These are phyloP conservation scores for Chimonanthus praecox DNA, from an alignment of 164 flowering plant genomes.

Conservation along the genomic window DNA sequence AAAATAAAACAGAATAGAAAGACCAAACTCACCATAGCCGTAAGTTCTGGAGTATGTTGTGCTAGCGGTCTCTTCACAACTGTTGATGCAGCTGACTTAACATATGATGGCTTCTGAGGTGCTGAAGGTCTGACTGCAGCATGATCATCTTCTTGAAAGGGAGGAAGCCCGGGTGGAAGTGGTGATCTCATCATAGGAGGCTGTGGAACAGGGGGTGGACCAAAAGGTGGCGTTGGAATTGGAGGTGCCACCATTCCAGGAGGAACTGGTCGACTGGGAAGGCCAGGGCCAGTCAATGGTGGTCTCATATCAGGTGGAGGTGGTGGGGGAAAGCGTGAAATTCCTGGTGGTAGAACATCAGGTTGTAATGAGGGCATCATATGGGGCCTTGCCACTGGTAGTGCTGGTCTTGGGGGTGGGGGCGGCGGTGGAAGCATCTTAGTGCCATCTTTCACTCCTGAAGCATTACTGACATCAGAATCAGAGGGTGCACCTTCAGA, in stretches of 20 bases:
- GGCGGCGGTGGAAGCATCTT: constrained; percentile 71
- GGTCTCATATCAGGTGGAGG: constrained; percentile 68
- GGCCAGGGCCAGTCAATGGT: constrained; percentile 45
- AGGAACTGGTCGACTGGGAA: constrained; percentile 39
- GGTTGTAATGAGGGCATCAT: constrained; percentile 47
- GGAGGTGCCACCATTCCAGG: constrained; percentile 68
- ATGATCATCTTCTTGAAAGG: constrained; percentile 41
- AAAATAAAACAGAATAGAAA: no score
- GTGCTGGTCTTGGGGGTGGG: constrained; percentile 66
- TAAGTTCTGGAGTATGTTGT: constrained; percentile 98
- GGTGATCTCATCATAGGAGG: constrained; percentile 78
- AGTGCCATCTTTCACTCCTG: constrained; percentile 33
- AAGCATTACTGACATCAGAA: constrained; percentile 30
- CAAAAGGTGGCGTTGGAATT: constrained; percentile 67
- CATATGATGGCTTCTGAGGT: constrained; percentile 83
- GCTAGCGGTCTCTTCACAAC: constrained; percentile 98
- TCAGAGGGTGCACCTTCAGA: constrained; percentile 38
- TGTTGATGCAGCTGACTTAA: constrained; percentile 95
- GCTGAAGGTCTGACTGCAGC: constrained; percentile 29
- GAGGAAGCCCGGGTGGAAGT: constrained; percentile 78
- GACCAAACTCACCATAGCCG: constrained; percentile 75
- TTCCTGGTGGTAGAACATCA: constrained; percentile 79
- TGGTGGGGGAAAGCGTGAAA: constrained; percentile 70
- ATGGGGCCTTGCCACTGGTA: constrained; percentile 39
- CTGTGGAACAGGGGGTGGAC: constrained; percentile 71